Evolutionary conservation across 2,329 filamentous ascomycete species (phyloP).

Genomic region (Pyrenochaeta sp.): DNA sequence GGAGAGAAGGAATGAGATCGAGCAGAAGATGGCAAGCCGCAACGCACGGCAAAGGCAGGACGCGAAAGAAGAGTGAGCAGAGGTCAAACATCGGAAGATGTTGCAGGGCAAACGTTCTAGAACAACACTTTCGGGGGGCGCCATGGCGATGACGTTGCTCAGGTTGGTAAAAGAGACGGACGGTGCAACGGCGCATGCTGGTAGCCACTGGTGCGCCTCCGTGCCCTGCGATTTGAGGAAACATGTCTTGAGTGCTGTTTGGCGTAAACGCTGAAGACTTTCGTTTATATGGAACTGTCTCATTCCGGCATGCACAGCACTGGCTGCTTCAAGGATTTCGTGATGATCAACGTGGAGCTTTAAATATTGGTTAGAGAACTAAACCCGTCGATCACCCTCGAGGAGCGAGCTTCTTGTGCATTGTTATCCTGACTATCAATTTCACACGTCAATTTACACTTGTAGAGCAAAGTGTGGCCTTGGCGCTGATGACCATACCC

Average conservation of each 20-base stretch:
- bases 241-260: slow-evolving; percentile 3
- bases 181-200: slow-evolving; percentile 7
- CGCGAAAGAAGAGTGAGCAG: slow-evolving; percentile 2
- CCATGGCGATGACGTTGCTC: slow-evolving; percentile 23
- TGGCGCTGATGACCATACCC: slow-evolving; percentile 5
- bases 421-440: background rate
- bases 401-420: background rate
- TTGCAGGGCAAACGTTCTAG: slow-evolving; percentile 22
- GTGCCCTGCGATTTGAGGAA: slow-evolving; percentile 22
- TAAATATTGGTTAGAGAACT: background rate
- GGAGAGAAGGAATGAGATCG: slow-evolving; percentile 1
- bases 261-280: background rate
- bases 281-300: slow-evolving; percentile 1
- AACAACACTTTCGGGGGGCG: slow-evolving; percentile 19
- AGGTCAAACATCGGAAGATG: slow-evolving; percentile 7
- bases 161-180: slow-evolving; percentile 11
- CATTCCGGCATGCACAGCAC: background rate
- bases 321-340: background rate
- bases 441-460: background rate
- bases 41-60: slow-evolving; percentile 7
- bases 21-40: background rate
- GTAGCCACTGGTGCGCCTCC: slow-evolving; percentile 20
- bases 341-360: slow-evolving; percentile 5
- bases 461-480: background rate
- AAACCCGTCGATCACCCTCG: background rate